Conservation (phyloP, 1,139 yeast species). For the Pneumocystis carinii region DNA sequence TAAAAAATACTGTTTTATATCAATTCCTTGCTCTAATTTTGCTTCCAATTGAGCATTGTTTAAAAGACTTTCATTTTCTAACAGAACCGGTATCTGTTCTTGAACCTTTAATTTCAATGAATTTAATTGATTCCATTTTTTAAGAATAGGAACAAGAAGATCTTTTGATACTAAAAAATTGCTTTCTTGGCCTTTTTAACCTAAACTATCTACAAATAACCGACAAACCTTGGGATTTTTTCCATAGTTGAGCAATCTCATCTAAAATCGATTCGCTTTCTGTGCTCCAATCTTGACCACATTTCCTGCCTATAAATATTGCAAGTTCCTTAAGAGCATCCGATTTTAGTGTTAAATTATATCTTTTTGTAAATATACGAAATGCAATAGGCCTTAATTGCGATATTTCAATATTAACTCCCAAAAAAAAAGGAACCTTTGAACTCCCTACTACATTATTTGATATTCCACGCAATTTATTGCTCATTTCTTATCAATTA, state of each 20-base stretch:
- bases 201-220: neutral
- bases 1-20: slow-evolving; percentile 3
- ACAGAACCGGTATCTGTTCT: slow-evolving; percentile 2
- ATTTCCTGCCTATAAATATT: slow-evolving; percentile 52
- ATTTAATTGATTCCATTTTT: slow-evolving; percentile 6
- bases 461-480: too few relatives aligned
- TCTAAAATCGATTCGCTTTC: slow-evolving; percentile 58
- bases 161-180: slow-evolving; percentile 11
- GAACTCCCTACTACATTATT: neutral
- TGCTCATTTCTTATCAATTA: too few relatives aligned
- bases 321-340: slow-evolving; percentile 66
- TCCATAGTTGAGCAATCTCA: slow-evolving; percentile 70
- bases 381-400: slow-evolving; percentile 84
- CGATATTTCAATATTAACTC: slow-evolving; percentile 62
- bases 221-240: slow-evolving; percentile 20
- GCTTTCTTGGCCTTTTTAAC: neutral
- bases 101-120: slow-evolving; percentile 4
- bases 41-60: neutral
- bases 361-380: slow-evolving; percentile 75
- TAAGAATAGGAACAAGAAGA: slow-evolving; percentile 9
- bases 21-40: neutral
- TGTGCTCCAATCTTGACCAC: slow-evolving; percentile 78
- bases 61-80: slow-evolving; percentile 1
- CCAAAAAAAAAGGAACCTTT: slow-evolving; percentile 28
- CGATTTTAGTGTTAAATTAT: slow-evolving; percentile 78